Percentiles rank a stretch among this genome's conserved stretches.
Conservation (phyloP, 495 filamentous ascomycete genomes). For the Penicillium waksmanii region DNA sequence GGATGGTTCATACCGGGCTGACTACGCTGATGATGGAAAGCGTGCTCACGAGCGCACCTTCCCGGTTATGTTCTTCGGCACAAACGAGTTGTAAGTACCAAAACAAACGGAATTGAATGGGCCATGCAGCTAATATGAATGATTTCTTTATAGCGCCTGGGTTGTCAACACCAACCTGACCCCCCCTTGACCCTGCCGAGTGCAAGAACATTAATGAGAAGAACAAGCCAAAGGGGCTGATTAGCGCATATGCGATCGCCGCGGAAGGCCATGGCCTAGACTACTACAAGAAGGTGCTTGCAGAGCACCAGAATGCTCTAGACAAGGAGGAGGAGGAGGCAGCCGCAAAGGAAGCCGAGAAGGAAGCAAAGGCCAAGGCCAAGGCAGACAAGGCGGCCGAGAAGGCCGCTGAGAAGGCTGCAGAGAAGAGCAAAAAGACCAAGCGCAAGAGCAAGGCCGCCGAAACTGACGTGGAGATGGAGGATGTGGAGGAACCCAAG, state of each 20-base stretch:
- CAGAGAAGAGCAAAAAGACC: slow-evolving; percentile 61
- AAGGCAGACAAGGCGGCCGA: slow-evolving; percentile 54
- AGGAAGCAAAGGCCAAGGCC: slow-evolving; percentile 56
- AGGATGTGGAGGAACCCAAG: slow-evolving; percentile 61
- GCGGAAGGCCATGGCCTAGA: slow-evolving; percentile 69
- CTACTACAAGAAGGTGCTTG: slow-evolving; percentile 76
- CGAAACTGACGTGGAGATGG: slow-evolving; percentile 77
- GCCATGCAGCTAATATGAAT: background rate
- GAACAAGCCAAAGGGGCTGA: slow-evolving; percentile 74
- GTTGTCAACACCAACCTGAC: slow-evolving; percentile 77
- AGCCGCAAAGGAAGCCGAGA: slow-evolving; percentile 61
- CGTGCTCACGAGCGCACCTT: slow-evolving; percentile 81
- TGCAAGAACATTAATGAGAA: slow-evolving; percentile 65
- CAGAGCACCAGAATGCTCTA: slow-evolving; percentile 59
- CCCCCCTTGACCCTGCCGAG: slow-evolving; percentile 69
- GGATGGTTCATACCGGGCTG: slow-evolving; percentile 82
- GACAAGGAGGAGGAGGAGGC: slow-evolving; percentile 14
- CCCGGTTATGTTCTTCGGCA: slow-evolving; percentile 90
- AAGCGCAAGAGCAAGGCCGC: slow-evolving; percentile 26
- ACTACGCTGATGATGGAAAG: slow-evolving; percentile 81
- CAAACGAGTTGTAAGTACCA: slow-evolving; percentile 88
- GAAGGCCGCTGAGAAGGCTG: slow-evolving; percentile 47
- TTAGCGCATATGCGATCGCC: slow-evolving; percentile 73
- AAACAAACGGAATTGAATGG: background rate
- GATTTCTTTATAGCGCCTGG: slow-evolving; percentile 68